Conservation (phyloP, 2,329 filamentous ascomycete species). For the Elsinoe necatrix region DNA sequence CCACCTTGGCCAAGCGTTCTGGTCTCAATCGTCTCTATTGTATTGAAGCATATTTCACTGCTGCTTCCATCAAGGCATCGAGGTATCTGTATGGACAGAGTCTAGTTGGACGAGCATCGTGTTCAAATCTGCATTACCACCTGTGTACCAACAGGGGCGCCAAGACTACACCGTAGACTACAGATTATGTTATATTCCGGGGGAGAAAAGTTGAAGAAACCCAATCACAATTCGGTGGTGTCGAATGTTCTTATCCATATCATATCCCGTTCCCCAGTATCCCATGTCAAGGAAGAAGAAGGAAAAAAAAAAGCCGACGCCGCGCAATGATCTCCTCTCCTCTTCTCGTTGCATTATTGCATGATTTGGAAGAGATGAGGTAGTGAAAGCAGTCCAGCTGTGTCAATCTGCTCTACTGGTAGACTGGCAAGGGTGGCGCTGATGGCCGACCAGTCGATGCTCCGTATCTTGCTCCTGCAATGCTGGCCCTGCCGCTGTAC, state of each 20-base stretch:
- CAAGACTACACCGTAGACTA: conserved; percentile 1
- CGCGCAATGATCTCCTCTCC: conserved; percentile 2
- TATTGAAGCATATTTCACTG: too few relatives aligned
- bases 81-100: too few relatives aligned
- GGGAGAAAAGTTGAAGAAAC: neutral
- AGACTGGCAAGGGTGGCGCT: neutral
- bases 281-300: neutral
- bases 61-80: too few relatives aligned
- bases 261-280: neutral
- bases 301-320: neutral
- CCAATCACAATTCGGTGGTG: neutral
- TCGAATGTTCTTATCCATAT: neutral
- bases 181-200: neutral
- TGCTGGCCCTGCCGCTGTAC: neutral
- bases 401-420: conserved; percentile 3
- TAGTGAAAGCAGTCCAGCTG: neutral
- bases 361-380: neutral
- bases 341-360: neutral
- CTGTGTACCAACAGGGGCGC: neutral
- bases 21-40: too few relatives aligned
- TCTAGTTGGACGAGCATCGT: too few relatives aligned
- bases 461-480: neutral
- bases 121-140: neutral
- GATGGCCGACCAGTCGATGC: neutral
- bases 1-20: too few relatives aligned